Base-by-base conservation (phyloP, 1,284 basidiomycete genomes). In the Naganishia sp. region DNA sequence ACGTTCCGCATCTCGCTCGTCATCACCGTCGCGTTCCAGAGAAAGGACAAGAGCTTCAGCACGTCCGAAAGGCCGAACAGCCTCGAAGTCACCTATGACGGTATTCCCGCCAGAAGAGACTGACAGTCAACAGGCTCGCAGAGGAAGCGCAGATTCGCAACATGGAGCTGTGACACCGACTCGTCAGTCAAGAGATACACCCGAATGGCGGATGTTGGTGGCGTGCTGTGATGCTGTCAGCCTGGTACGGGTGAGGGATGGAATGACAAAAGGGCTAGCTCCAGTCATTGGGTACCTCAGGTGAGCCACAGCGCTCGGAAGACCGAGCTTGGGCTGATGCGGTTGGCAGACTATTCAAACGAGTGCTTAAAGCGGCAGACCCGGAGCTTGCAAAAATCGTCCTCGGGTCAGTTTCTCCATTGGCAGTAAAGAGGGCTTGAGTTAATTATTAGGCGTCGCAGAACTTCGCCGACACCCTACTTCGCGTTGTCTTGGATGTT, bases 401-500 rank as follows among this genome's bases (percentile, higher is more conserved):
- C 2, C 87, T 90, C 77, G 80, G 79, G 89, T 89, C 73, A 50
- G 84, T 42, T 33, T 21, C 25, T 7, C n/a, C 23, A 28, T 56
- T 21, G 53, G 50, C 25, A 31, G 63, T 52, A 46, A 45, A 25
- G 39, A 31, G 49, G 21, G 44, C 33, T 2, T n/a, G 9, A 10
- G 1, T 18, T 55, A 25, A 49, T 28, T 5, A 33, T n/a, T 7
- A 5, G 42, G 39, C 33, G 18, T 18, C 10, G 44, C 67, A 85
- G 84, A 55, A 80, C 81, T 25, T 84, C 88, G 0, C 86, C 88
- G 0, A 81, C 92, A 2, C 92, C 91, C 0, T 92, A 90, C 77
- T 93, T 90, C 75, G 91, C 92, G 0, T 84, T 97, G 9, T 90
- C 92, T 13, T 92, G 94, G 81, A 85, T 96, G 45, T 82, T 97